Percentiles rank a stretch among this genome's conserved stretches.
phyloP scores from a whole-genome alignment of 805 yeast species.

The Sugiyamaella mastotermitis region DNA sequence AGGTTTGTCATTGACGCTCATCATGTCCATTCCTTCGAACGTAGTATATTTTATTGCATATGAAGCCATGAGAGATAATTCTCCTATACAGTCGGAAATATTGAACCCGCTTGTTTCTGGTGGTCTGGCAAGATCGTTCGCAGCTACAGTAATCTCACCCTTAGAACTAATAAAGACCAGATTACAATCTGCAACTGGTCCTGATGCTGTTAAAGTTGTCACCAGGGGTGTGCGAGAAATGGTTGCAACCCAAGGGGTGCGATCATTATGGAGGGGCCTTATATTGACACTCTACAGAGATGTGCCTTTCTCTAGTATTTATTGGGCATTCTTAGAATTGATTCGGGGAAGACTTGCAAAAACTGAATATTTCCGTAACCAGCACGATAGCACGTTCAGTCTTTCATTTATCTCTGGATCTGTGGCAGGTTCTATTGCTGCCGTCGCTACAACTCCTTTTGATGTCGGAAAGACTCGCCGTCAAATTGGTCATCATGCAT shows the following conservation, averaged over 20 bases:
- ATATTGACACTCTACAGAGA: slow-evolving; percentile 92
- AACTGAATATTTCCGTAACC: slow-evolving; percentile 14
- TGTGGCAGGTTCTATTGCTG: slow-evolving; percentile 77
- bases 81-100: slow-evolving; percentile 43
- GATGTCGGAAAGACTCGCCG: slow-evolving; percentile 95
- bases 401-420: slow-evolving; percentile 71
- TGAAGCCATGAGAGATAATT: slow-evolving; percentile 74
- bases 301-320: slow-evolving; percentile 92
- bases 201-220: slow-evolving; percentile 24
- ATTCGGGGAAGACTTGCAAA: slow-evolving; percentile 29
- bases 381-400: slow-evolving; percentile 22
- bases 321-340: slow-evolving; percentile 84
- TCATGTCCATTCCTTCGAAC: slow-evolving; percentile 88
- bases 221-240: slow-evolving; percentile 48
- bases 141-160: slow-evolving; percentile 84
- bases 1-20: slow-evolving; percentile 72
- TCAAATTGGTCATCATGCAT: slow-evolving; percentile 50
- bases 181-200: slow-evolving; percentile 54
- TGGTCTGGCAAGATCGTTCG: slow-evolving; percentile 68
- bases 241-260: slow-evolving; percentile 50
- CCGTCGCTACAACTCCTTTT: slow-evolving; percentile 85
- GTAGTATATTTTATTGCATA: slow-evolving; percentile 93
- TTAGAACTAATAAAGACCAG: slow-evolving; percentile 82
- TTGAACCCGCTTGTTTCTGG: slow-evolving; percentile 83
- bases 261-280: slow-evolving; percentile 74